Evolutionary conservation across 2,329 filamentous ascomycete genomes (phyloP), one percentile per base, ranked within the genome.

Genomic region (Ophiosphaerella korrae): DNA sequence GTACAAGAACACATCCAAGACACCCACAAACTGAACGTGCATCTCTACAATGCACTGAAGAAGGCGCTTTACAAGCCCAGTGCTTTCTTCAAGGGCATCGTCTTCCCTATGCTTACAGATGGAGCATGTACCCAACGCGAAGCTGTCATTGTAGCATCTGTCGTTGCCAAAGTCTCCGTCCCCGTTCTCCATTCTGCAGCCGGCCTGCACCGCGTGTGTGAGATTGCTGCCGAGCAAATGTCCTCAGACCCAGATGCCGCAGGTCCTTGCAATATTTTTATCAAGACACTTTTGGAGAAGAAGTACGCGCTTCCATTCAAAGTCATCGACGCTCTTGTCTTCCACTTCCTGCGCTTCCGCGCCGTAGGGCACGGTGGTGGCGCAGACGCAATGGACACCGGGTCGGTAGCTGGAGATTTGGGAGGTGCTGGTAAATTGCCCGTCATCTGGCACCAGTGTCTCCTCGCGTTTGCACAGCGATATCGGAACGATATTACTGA

Each of bases 401-500:
- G 65, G 24, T 65, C 59, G 42, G 64, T 69, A 5, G 71, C 67
- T 29, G 74, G 71, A 3, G 64, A 70, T 38, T 57, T 73, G 7
- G 72, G 70, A n/a, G 82, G 84, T 72, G 74, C 80, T 61, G 67
- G 76, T 21, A 90, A 89, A 69, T 74, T 97, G 58, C 94, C 95
- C 0, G 92, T 99, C 7, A 86, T 99, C 48, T 99, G 93, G 92
- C 94, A 99, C 74, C 93, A 97, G 77, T 92, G 89, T 63, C 79
- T 99, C 26, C 77, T 99, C 47, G 88, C 90, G 2, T 99, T 99
- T 76, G 92, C 94, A 23, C 89, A 97, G 76, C 83, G 93, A 49
- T 99, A 97, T 77, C 87, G 92, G 68, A 95, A 97, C 62, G 93
- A 97, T 73, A 93, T 97, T 63, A 96, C 92, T 1, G 92, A 97